These are phyloP conservation scores for Suillus luteus DNA, from an alignment of 768 basidiomycete species.

Conservation along the genomic window DNA sequence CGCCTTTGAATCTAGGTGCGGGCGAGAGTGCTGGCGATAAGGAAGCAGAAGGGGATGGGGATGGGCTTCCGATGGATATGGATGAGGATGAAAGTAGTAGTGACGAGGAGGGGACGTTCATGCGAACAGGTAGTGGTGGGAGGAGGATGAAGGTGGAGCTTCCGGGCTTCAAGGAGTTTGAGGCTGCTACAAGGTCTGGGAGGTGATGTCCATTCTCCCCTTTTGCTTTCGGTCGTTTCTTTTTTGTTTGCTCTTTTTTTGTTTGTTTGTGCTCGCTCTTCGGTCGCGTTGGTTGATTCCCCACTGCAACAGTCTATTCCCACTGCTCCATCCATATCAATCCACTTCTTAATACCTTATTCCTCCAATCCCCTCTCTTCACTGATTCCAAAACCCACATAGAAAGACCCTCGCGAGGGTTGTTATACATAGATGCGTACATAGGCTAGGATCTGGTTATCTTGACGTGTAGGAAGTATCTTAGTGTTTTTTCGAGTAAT, in stretches of 20 bases:
- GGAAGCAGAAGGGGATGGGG: neutral
- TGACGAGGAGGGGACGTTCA: slow-evolving; percentile 26
- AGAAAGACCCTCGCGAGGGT: slow-evolving; percentile 2
- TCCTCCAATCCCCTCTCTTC: neutral
- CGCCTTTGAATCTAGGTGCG: slow-evolving; percentile 58
- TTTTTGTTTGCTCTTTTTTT: neutral
- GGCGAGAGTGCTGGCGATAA: no score
- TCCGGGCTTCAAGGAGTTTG: slow-evolving; percentile 65
- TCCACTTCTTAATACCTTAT: slow-evolving; percentile 8
- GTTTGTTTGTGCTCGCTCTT: neutral
- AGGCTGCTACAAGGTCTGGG: slow-evolving; percentile 44
- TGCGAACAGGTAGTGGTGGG: neutral
- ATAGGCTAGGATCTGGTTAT: slow-evolving; percentile 25
- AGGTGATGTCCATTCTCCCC: slow-evolving; percentile 18
- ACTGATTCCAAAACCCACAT: neutral
- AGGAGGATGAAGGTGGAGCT: slow-evolving; percentile 44
- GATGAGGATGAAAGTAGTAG: slow-evolving; percentile 21
- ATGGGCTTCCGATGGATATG: slow-evolving; percentile 1
- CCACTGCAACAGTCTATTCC: slow-evolving; percentile 1
- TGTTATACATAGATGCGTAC: slow-evolving; percentile 10
- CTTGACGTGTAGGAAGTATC: slow-evolving; percentile 22
- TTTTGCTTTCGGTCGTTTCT: neutral
- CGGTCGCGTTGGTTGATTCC: neutral
- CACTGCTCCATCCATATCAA: neutral
- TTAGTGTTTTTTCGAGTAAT: slow-evolving; percentile 6